Evolutionary conservation across 768 basidiomycete species (phyloP).

Genomic region (Lentinula aciculospora): DNA sequence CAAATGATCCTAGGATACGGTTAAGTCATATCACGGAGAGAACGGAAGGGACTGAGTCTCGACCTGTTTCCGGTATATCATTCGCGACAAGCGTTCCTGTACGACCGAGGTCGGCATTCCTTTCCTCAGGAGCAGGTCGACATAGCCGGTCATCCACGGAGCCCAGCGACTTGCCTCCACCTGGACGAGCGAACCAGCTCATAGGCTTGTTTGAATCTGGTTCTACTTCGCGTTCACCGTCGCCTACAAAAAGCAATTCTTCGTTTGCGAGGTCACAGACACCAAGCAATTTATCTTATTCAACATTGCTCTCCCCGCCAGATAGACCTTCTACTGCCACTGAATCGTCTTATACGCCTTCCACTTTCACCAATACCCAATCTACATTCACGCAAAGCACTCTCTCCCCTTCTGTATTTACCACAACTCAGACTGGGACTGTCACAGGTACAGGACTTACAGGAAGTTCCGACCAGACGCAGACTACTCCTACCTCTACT

Average conservation of each 20-base stretch:
- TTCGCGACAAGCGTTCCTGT: conserved; percentile 24
- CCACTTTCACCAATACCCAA: conserved; percentile 4
- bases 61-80: conserved; percentile 46
- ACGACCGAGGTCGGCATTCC: conserved; percentile 39
- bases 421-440: conserved; percentile 26
- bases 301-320: conserved; percentile 44
- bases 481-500: conserved; percentile 41
- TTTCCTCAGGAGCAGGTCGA: conserved; percentile 27
- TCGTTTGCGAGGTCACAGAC: conserved; percentile 31
- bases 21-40: conserved; percentile 77
- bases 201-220: conserved; percentile 69
- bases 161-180: conserved; percentile 41
- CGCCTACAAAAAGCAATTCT: conserved; percentile 37
- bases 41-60: conserved; percentile 61
- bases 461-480: not conserved
- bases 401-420: conserved; percentile 3
- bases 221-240: conserved; percentile 36
- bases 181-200: conserved; percentile 61
- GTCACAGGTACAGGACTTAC: conserved; percentile 32
- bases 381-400: conserved; percentile 10
- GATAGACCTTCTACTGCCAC: conserved; percentile 29
- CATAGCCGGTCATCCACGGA: conserved; percentile 61
- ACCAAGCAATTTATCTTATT: conserved; percentile 8
- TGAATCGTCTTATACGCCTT: conserved; percentile 10
- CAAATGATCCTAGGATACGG: conserved; percentile 32